phyloP scores from a whole-genome alignment of 768 basidiomycete species.

The Termitomyces sp. region DNA sequence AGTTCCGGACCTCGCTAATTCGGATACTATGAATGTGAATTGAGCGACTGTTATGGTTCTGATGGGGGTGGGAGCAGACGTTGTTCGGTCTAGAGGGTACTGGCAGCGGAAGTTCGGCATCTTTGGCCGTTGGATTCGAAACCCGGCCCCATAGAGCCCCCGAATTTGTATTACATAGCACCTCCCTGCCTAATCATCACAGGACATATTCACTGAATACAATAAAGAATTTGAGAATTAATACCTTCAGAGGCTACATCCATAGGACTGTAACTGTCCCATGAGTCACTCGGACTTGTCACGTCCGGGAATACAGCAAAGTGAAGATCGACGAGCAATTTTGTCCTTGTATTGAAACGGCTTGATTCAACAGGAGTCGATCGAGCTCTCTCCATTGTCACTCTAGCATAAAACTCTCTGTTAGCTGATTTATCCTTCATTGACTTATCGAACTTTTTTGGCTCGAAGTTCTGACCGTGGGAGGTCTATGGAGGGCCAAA shows the following conservation, averaged over 20 bases:
- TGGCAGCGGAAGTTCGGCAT: too few species aligned
- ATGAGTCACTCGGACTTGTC: not conserved
- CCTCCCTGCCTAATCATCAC: too few species aligned
- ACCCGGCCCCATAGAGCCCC: too few species aligned
- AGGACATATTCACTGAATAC: too few species aligned
- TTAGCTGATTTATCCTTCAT: constrained; percentile 21
- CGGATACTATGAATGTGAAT: not conserved
- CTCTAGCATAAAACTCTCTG: constrained; percentile 26
- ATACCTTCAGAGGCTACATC: not conserved
- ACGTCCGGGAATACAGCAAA: not conserved
- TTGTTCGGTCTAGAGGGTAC: too few species aligned
- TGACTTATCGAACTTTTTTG: too few species aligned
- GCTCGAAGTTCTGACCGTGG: constrained; percentile 1
- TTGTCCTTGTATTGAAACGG: not conserved
- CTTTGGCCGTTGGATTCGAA: too few species aligned
- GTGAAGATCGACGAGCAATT: not conserved
- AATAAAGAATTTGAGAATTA: not conserved
- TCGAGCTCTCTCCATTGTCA: too few species aligned
- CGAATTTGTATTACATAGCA: too few species aligned
- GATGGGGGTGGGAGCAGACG: too few species aligned
- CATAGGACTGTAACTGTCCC: not conserved
- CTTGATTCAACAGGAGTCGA: not conserved
- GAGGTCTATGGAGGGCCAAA: constrained; percentile 18
- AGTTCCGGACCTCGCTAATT: not conserved
- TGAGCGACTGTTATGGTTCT: not conserved